Conservation (phyloP, 2,329 filamentous ascomycete genomes). For the Sporothrix brasiliensis region DNA sequence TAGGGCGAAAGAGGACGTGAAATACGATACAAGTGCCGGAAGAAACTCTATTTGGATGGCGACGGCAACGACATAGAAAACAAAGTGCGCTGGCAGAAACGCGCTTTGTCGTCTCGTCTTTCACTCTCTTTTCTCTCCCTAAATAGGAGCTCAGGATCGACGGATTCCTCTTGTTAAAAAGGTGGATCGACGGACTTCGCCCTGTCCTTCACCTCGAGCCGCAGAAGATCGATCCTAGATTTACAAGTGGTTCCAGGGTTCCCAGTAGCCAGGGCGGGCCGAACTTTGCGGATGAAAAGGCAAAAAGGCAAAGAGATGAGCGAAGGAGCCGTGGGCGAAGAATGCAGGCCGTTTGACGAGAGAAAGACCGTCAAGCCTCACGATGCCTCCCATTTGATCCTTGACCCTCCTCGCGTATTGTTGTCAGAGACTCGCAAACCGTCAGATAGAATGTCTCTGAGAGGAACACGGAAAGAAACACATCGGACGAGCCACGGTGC, state of each 20-base stretch:
- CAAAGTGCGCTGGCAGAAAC: not conserved
- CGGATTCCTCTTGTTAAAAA: not conserved
- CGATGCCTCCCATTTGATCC: not conserved
- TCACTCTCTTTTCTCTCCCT: not conserved
- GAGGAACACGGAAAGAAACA: not conserved
- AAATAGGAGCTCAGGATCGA: slow-evolving; percentile 13
- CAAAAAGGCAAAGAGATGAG: not conserved
- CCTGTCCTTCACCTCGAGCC: not conserved
- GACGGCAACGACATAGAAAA: not conserved
- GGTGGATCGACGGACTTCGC: slow-evolving; percentile 24
- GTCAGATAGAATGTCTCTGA: no score
- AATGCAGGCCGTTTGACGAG: slow-evolving; percentile 6
- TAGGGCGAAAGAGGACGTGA: not conserved
- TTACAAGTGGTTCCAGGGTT: not conserved
- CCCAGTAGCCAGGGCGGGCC: not conserved
- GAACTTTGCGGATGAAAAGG: not conserved
- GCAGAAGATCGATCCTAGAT: slow-evolving; percentile 7
- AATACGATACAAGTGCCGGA: not conserved
- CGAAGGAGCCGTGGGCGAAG: not conserved
- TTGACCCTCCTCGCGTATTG: slow-evolving; percentile 18
- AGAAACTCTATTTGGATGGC: not conserved
- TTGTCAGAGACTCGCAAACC: not conserved
- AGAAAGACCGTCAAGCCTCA: not conserved
- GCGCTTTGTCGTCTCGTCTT: slow-evolving; percentile 15
- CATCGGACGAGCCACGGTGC: not conserved